Evolutionary conservation across 257 asterid genomes (phyloP), one percentile per base, ranked within the genome.

Genomic region (Phtheirospermum japonicum): DNA sequence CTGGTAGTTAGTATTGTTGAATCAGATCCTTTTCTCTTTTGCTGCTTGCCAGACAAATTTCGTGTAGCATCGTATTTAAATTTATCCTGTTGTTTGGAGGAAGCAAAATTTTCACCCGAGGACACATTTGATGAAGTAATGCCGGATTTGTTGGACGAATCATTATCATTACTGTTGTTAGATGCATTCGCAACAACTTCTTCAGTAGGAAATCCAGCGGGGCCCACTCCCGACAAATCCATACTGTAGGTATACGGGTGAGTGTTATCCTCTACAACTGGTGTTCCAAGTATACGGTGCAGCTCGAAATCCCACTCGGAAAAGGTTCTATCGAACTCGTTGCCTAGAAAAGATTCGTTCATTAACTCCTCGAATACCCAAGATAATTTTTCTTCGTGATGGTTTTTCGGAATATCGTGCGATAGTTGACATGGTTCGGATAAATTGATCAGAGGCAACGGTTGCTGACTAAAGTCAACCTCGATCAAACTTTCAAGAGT

Each of bases 271-370:
- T 53, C 51, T 31, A 59, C 63, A 65, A 3, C 28, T 23, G 69
- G 72, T 53, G 75, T 54, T 30, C 82, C 88, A 31, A 79, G 67
- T 68, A 80, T 77, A 68, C 72, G 74, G 45, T 75, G 80, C 56
- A 80, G 67, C 70, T 88, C 94, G 65, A 49, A 66, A 28, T 79
- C 82, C 17, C 64, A 68, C 65, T 53, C 70, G 28, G 40, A 56
- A 70, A 51, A 57, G 62, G 66, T 23, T 55, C 64, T 16, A 37
- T 76, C 75, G 61, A 68, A 72, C 76, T 66, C 75, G 50, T 55
- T 36, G 32, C 63, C 64, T 14, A 50, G 7, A 34, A 43, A 50
- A 23, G 66, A 66, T 30, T 65, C 70, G 48, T 72, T 68, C 68
- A 40, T 67, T 26, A 78, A 70, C 28, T 70, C 74, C 66, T 67